Evolutionary conservation across 495 filamentous ascomycete genomes (phyloP).

Genomic region (Aspergillus indologenus): DNA sequence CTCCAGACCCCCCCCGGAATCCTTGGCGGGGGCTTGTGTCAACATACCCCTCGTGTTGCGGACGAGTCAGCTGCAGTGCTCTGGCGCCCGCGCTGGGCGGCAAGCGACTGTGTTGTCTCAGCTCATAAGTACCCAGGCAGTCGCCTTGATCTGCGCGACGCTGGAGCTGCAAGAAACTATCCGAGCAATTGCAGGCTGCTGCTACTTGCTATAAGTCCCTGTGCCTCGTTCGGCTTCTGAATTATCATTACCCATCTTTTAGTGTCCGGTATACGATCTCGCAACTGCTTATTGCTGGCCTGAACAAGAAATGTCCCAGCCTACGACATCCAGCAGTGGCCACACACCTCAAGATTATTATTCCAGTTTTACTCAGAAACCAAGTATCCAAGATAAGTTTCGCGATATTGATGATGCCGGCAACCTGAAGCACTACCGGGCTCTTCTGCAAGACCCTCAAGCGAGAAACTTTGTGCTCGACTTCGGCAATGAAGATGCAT

Average conservation of each 20-base stretch:
- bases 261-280: background rate
- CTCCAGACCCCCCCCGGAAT: background rate
- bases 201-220: background rate
- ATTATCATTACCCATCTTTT: background rate
- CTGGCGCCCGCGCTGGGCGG: background rate
- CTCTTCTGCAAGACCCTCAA: constrained; percentile 30
- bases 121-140: background rate
- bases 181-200: background rate
- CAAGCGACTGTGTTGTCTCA: background rate
- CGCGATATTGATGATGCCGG: constrained; percentile 52
- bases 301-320: constrained; percentile 16
- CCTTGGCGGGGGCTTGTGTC: background rate
- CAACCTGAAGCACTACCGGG: constrained; percentile 42
- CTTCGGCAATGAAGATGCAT: constrained; percentile 62
- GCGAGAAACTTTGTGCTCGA: constrained; percentile 68
- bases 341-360: constrained; percentile 38
- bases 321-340: constrained; percentile 8
- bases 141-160: background rate
- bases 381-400: constrained; percentile 36
- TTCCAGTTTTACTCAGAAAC: constrained; percentile 25
- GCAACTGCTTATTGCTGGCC: background rate
- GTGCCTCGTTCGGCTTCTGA: background rate
- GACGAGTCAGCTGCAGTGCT: background rate
- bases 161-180: background rate
- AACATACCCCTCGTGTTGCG: background rate